These are phyloP conservation scores for Panicum miliaceum DNA, from an alignment of 176 grass and related monocot species.

Conservation along the genomic window DNA sequence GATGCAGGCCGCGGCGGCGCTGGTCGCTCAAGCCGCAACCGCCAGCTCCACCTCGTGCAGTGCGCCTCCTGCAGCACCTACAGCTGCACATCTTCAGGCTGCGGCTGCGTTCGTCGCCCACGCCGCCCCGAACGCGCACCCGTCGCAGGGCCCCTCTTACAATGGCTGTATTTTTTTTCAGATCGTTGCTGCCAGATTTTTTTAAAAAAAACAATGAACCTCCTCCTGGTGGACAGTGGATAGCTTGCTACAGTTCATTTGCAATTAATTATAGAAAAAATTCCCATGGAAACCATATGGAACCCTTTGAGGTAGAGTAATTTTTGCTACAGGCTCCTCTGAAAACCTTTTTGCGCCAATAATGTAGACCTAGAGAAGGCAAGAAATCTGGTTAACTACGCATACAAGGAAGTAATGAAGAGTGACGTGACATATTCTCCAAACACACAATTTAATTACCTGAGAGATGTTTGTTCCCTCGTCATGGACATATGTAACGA, in stretches of 20 bases:
- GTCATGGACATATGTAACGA: constrained; percentile 51
- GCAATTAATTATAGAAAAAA: constrained; percentile 39
- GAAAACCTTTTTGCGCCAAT: constrained; percentile 54
- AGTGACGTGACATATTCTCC: neutral
- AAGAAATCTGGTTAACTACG: neutral
- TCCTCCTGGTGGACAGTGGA: neutral
- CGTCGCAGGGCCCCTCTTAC: too few relatives aligned
- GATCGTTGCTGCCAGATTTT: too few relatives aligned
- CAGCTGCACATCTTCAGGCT: neutral
- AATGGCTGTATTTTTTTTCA: too few relatives aligned
- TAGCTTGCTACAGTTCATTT: constrained; percentile 15
- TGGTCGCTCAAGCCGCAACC: neutral
- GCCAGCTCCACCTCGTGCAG: neutral
- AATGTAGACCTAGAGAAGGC: constrained; percentile 47
- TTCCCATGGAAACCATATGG: constrained; percentile 56
- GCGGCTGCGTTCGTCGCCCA: neutral
- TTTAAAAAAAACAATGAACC: too few relatives aligned
- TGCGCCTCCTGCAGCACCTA: neutral
- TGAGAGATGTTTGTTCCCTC: constrained; percentile 35
- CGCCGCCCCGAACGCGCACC: neutral
- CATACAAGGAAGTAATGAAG: neutral
- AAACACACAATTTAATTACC: constrained; percentile 21
- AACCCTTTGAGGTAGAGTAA: constrained; percentile 48
- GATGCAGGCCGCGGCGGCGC: neutral
- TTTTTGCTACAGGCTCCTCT: constrained; percentile 36